Percentiles rank a stretch among this genome's conserved stretches.
Evolutionary conservation across 2,329 filamentous ascomycete species (phyloP).

Genomic region (Arthrinium puccinioides): DNA sequence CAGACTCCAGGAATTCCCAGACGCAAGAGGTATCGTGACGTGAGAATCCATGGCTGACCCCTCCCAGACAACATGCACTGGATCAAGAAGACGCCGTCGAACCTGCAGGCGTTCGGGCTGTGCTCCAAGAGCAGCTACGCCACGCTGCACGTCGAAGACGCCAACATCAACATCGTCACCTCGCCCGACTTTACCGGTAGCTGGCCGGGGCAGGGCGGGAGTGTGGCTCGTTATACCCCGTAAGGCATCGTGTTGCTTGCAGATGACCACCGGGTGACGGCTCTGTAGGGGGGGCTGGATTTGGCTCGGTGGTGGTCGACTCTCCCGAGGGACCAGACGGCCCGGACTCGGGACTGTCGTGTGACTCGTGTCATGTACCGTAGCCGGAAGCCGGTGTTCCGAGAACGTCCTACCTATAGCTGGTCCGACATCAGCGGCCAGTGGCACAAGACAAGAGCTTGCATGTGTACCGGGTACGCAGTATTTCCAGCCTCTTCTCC

Average conservation of each 20-base stretch:
- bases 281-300: too few relatives aligned
- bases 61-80: conserved; percentile 28
- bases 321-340: not conserved
- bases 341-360: too few relatives aligned
- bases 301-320: not conserved
- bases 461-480: too few relatives aligned
- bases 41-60: not conserved
- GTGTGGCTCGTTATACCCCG: conserved; percentile 30
- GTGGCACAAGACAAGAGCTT: too few relatives aligned
- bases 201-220: conserved; percentile 24
- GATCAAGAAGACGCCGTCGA: conserved; percentile 27
- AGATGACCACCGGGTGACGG: too few relatives aligned
- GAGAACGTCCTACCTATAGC: too few relatives aligned
- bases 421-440: too few relatives aligned
- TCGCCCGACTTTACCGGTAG: conserved; percentile 26
- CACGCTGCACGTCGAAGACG: conserved; percentile 27
- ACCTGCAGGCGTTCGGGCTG: conserved; percentile 32
- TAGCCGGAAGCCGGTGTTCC: too few relatives aligned
- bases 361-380: too few relatives aligned
- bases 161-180: conserved; percentile 22
- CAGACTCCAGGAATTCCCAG: too few relatives aligned
- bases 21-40: not conserved
- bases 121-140: conserved; percentile 31
- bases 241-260: too few relatives aligned
- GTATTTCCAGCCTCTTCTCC: too few relatives aligned